phyloP scores from a whole-genome alignment of 371 early-diverging fungal species.

The Fennellomyces sp. region DNA sequence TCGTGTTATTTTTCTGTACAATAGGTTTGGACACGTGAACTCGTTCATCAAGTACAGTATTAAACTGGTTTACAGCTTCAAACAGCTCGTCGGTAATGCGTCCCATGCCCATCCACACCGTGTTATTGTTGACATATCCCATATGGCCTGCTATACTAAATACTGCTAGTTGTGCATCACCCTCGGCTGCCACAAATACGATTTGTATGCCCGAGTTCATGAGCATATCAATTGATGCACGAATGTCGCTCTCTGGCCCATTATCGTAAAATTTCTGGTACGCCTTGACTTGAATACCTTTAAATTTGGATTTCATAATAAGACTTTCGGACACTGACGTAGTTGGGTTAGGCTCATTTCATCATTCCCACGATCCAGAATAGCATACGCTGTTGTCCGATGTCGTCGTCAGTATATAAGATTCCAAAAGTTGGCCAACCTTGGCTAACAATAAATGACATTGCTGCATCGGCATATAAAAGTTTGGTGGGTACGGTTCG shows the following conservation, averaged over 20 bases:
- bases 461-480: slow-evolving; percentile 51
- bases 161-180: slow-evolving; percentile 37
- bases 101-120: slow-evolving; percentile 44
- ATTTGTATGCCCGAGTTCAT: slow-evolving; percentile 47
- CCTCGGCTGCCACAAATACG: slow-evolving; percentile 53
- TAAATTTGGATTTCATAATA: slow-evolving; percentile 37
- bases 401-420: slow-evolving; percentile 53
- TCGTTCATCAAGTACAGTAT: slow-evolving; percentile 14
- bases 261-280: slow-evolving; percentile 50
- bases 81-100: slow-evolving; percentile 16
- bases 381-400: slow-evolving; percentile 54
- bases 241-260: slow-evolving; percentile 49
- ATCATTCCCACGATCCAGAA: too few species aligned
- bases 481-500: slow-evolving; percentile 61
- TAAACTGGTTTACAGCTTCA: slow-evolving; percentile 25
- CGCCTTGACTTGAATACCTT: slow-evolving; percentile 44
- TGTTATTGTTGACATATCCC: slow-evolving; percentile 42
- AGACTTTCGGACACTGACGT: slow-evolving; percentile 52
- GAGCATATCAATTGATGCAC: slow-evolving; percentile 38
- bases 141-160: slow-evolving; percentile 40
- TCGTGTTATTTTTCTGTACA: slow-evolving; percentile 3
- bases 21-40: not conserved
- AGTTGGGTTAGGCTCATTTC: not conserved
- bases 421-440: slow-evolving; percentile 59
- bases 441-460: slow-evolving; percentile 55